phyloP scores from a whole-genome alignment of 2,329 filamentous ascomycete genomes.

The Trichophaea hybrida region DNA sequence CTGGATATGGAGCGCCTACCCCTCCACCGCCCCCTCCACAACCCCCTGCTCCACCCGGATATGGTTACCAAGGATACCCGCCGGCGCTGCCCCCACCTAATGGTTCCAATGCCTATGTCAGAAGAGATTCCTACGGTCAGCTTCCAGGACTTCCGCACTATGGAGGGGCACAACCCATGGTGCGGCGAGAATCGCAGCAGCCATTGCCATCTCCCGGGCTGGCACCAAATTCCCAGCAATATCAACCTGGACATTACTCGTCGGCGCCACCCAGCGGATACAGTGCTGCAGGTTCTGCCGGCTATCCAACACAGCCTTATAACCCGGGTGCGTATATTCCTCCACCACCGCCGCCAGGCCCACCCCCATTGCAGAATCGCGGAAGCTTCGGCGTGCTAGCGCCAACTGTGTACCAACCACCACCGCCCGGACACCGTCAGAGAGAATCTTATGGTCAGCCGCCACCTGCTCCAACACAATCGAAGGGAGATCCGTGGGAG shows the following conservation, averaged over 20 bases:
- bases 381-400: conserved; percentile 44
- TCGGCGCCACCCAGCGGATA: conserved; percentile 32
- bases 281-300: conserved; percentile 19
- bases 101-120: conserved; percentile 6
- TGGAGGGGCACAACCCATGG: conserved; percentile 15
- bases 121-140: conserved; percentile 19
- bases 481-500: conserved; percentile 26
- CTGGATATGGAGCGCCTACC: conserved; percentile 15
- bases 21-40: conserved; percentile 14
- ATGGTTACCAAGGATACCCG: conserved; percentile 10
- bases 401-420: conserved; percentile 29
- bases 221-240: conserved; percentile 30
- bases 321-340: conserved; percentile 47
- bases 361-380: conserved; percentile 47
- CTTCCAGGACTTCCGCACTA: conserved; percentile 19
- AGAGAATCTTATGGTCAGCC: conserved; percentile 19
- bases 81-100: not conserved
- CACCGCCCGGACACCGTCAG: conserved; percentile 11
- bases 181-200: conserved; percentile 22
- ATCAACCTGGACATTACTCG: conserved; percentile 27
- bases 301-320: conserved; percentile 32
- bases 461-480: conserved; percentile 27
- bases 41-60: not conserved
- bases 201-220: conserved; percentile 34
- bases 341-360: conserved; percentile 49